Evolutionary conservation across 2,329 filamentous ascomycete species (phyloP), one percentile per base, ranked within the genome.

Genomic region (Fusarium caatingaense): DNA sequence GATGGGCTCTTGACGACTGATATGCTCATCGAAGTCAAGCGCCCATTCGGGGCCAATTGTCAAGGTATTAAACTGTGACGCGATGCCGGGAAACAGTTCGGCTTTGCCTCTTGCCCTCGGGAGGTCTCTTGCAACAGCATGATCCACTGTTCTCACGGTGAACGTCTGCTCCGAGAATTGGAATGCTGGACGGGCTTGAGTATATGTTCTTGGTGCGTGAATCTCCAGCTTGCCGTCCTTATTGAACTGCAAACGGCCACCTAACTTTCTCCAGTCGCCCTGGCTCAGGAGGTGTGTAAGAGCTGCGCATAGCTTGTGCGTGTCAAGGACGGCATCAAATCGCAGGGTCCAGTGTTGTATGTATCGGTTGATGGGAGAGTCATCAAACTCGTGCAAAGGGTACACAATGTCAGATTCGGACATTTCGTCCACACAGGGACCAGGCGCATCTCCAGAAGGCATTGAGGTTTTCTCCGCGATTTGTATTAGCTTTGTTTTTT

Each of bases 281-380:
- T 21, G 42, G 10, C 32, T 57, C 6, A 60, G 51, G 11, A 57
- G 57, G 13, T 60, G 25, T 10, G 41, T 41, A 2, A 60, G 57
- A 41, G 57, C n/a, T 57, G 8, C 30, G 8, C 25, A 41, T 2
- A 60, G 13, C 20, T 47, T 60, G 10, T 20, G 6, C 2, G 32
- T 60, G 20, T 57, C 51, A 2, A 60, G 51, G 3, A 47, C 20
- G 1, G 57, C 57, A n/a, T 60, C 57, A 1, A 57, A 57, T 2
- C 57, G 57, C 1, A 60, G 5, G 6, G 51, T 57, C 57, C 57
- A 60, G 16, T 60, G 57, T 12, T 60, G 51, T 32, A 57, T 57
- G 16, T 60, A 46, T 7, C 56, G 50, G 25, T 60, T 60, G 16
- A 60, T 41, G 7, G 32, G 51, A 2, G 57, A 60, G 32, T 60